Base-by-base conservation (phyloP, 371 early-diverging fungal genomes). In the Dichotomocladium elegans region DNA sequence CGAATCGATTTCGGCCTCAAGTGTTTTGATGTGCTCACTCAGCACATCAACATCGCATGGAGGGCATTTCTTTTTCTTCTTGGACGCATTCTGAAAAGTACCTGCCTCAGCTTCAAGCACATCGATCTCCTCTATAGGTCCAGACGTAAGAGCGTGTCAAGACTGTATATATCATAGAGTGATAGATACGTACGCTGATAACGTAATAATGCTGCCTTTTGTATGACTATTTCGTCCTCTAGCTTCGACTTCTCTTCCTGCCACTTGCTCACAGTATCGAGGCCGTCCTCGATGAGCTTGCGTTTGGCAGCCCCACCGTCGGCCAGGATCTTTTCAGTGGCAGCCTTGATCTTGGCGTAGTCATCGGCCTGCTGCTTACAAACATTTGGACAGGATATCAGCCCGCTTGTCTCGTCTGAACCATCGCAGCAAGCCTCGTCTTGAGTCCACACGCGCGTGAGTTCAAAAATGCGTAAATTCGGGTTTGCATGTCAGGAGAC, bases 361-460 rank as follows among this genome's bases (percentile, higher is more conserved):
- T 61, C 64, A 8, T 71, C 66, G 2, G 83, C 91, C 3, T 82
- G 66, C 47, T 82, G 65, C 17, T 65, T 64, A 55, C 98, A 97
- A 4, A 58, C 62, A 64, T 95, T 79, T 14, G 87, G 86, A 54
- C 98, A 97, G 5, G 48, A 24, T 0, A 76, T 69, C 14, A 55
- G 44, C 0, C 80, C 77, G 19, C 68, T 66, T 51, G 75, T 82
- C 64, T 97, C 98, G 58, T 97, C 96, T 0, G 87, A 80, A 2
- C 98, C 98, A 62, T 96, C 96, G 59, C 98, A 97, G 66, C 98
- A 97, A 41, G 90, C 90, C 14, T 83, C 80, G 58, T 96, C 89
- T 82, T n/a, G n/a, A n/a, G 44, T 33, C 29, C 7, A 30, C 12
- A 24, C 8, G 15, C 29, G 15, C n/a, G n/a, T n/a, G 0, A 53